A percentile compares a stretch with the other conserved stretches of the same genome.
phyloP scores from a whole-genome alignment of 75 land plant genomes.

The Selaginella tamariscina region DNA sequence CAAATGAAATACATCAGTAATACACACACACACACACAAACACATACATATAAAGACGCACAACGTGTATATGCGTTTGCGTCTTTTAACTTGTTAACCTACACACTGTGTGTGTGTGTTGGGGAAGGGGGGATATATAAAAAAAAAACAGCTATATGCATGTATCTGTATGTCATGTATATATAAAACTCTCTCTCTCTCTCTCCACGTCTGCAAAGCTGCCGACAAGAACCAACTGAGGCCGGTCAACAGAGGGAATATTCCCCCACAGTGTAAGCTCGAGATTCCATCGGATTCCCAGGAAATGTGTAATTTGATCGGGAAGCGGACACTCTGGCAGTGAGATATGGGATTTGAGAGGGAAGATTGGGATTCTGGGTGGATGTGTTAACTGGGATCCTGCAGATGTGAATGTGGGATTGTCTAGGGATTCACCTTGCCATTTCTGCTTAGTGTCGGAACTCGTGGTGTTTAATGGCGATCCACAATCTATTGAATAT shows the following conservation, averaged over 20 bases:
- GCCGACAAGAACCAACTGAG: neutral
- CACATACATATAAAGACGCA: too few species aligned
- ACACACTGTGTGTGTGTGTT: too few species aligned
- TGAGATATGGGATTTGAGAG: slow-evolving; percentile 46
- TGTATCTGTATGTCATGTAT: too few species aligned
- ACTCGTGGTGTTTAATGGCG: neutral
- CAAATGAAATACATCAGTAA: too few species aligned
- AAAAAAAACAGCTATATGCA: too few species aligned
- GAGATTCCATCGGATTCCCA: neutral
- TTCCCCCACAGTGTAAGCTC: slow-evolving; percentile 6
- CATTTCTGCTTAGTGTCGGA: neutral
- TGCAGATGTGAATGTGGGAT: neutral
- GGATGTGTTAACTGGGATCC: slow-evolving; percentile 12
- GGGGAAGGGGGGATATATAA: too few species aligned
- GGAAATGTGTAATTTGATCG: slow-evolving; percentile 30
- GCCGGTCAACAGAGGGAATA: neutral
- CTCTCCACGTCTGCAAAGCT: too few species aligned
- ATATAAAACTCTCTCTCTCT: too few species aligned
- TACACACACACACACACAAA: too few species aligned
- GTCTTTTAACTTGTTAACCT: too few species aligned
- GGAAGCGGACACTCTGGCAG: slow-evolving; percentile 39
- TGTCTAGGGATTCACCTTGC: neutral
- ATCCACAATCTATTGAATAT: neutral
- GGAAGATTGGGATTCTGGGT: slow-evolving; percentile 44
- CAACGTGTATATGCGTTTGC: too few species aligned